phyloP scores from a whole-genome alignment of 2,329 filamentous ascomycete species.

The Colletotrichum tofieldiae region DNA sequence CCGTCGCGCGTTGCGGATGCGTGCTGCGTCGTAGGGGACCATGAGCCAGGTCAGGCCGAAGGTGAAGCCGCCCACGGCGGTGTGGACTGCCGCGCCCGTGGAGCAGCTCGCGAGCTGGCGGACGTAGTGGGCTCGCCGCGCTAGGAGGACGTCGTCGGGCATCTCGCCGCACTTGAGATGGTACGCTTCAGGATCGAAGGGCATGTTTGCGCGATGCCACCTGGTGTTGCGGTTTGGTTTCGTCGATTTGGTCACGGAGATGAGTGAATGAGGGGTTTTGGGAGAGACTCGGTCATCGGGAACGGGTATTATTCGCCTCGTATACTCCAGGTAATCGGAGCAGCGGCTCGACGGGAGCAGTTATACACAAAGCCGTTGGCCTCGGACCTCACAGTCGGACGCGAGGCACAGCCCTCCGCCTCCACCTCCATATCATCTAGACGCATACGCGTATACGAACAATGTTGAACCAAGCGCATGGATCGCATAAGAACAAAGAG shows the following conservation, averaged over 20 bases:
- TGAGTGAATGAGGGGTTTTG: not conserved
- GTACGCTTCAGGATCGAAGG: slow-evolving; percentile 59
- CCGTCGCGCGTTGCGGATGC: slow-evolving; percentile 59
- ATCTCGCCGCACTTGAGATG: slow-evolving; percentile 56
- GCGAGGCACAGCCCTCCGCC: not conserved
- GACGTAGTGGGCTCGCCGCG: slow-evolving; percentile 59
- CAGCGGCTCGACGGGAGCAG: slow-evolving; percentile 1
- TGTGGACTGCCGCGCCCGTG: slow-evolving; percentile 51
- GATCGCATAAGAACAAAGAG: not conserved
- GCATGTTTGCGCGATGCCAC: slow-evolving; percentile 48
- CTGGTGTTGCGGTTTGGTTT: not conserved
- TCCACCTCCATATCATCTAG: not conserved
- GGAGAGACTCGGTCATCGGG: not conserved
- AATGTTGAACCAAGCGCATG: not conserved
- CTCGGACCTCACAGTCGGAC: not conserved
- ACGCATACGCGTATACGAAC: not conserved
- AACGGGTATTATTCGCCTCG: not conserved
- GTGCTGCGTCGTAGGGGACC: slow-evolving; percentile 48
- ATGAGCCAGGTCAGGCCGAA: slow-evolving; percentile 42
- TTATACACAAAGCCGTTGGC: not conserved
- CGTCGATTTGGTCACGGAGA: not conserved
- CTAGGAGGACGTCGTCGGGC: slow-evolving; percentile 52
- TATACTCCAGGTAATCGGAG: not conserved
- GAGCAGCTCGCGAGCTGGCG: slow-evolving; percentile 58
- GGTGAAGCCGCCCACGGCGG: slow-evolving; percentile 56